phyloP scores from a whole-genome alignment of 345 rosid genomes.

The Heritiera littoralis region DNA sequence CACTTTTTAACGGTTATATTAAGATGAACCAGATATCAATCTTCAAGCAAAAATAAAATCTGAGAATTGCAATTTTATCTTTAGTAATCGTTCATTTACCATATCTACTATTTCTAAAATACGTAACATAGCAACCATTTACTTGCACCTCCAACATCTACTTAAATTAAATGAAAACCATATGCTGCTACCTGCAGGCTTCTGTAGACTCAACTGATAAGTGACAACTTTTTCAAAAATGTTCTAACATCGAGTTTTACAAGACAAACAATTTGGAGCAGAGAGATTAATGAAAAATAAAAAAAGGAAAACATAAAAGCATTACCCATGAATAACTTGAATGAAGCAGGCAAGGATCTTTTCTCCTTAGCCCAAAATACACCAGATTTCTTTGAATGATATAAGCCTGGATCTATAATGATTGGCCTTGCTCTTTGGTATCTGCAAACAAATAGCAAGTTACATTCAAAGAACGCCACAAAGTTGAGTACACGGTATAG shows the following conservation, averaged over 20 bases:
- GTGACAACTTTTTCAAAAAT: not conserved
- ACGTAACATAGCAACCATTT: not conserved
- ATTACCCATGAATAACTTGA: slow-evolving; percentile 83
- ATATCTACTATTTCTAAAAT: not conserved
- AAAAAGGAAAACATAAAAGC: not conserved
- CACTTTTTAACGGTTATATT: not conserved
- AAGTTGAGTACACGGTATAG: not conserved
- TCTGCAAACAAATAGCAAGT: slow-evolving; percentile 41
- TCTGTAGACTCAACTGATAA: not conserved
- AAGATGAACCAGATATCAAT: not conserved
- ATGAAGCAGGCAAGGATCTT: slow-evolving; percentile 81
- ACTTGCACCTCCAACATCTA: not conserved
- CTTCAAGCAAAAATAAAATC: not conserved
- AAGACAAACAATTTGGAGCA: not conserved
- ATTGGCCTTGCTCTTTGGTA: slow-evolving; percentile 84
- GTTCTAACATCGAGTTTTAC: not conserved
- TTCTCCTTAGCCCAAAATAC: slow-evolving; percentile 91
- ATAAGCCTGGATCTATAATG: slow-evolving; percentile 85
- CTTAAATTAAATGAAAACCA: not conserved
- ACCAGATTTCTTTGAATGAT: slow-evolving; percentile 77
- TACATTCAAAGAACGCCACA: not conserved
- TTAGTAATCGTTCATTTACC: not conserved
- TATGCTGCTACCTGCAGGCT: not conserved
- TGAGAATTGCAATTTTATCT: not conserved
- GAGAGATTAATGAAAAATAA: not conserved